A percentile compares a stretch with the other conserved stretches of the same genome.
Evolutionary conservation across 2,329 filamentous ascomycete species (phyloP).

Genomic region (Apiospora rasikravindrae): DNA sequence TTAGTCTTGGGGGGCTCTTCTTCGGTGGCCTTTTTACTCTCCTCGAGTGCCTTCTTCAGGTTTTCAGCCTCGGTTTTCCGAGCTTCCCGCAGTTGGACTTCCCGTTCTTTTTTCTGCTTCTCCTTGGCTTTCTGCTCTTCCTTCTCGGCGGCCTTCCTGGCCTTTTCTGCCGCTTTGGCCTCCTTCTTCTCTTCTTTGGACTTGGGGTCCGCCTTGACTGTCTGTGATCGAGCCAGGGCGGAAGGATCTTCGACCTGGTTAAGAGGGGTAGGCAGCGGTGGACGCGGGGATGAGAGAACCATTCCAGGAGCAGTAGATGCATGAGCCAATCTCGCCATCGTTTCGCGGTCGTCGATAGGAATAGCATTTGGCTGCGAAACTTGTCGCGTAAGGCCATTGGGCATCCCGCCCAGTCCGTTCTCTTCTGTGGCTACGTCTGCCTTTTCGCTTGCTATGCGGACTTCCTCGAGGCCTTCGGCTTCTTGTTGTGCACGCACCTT

Average conservation of each 20-base stretch:
- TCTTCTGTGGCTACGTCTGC: conserved; percentile 58
- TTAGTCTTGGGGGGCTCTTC: conserved; percentile 61
- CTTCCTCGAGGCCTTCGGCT: conserved; percentile 72
- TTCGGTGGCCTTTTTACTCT: conserved; percentile 55
- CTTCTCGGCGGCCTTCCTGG: conserved; percentile 51
- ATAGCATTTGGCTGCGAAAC: conserved; percentile 50
- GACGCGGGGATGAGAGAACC: conserved; percentile 28
- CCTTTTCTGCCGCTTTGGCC: conserved; percentile 59
- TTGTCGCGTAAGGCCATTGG: conserved; percentile 53
- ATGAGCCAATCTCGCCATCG: conserved; percentile 67
- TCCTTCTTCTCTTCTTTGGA: conserved; percentile 75
- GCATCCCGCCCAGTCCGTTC: conserved; percentile 50
- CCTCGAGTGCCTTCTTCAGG: conserved; percentile 62
- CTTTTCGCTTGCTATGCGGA: conserved; percentile 59
- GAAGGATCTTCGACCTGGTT: conserved; percentile 34
- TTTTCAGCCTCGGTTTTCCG: conserved; percentile 57
- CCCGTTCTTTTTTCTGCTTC: conserved; percentile 47
- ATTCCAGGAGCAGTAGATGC: conserved; percentile 65
- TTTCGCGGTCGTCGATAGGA: conserved; percentile 51
- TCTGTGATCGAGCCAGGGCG: conserved; percentile 31
- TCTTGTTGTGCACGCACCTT: conserved; percentile 79
- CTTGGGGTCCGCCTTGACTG: conserved; percentile 51
- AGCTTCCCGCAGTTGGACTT: conserved; percentile 42
- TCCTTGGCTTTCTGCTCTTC: conserved; percentile 51
- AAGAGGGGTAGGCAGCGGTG: conserved; percentile 37